These are phyloP conservation scores for Thermothielavioides terrestris DNA, from an alignment of 495 filamentous ascomycete species.

Conservation along the genomic window DNA sequence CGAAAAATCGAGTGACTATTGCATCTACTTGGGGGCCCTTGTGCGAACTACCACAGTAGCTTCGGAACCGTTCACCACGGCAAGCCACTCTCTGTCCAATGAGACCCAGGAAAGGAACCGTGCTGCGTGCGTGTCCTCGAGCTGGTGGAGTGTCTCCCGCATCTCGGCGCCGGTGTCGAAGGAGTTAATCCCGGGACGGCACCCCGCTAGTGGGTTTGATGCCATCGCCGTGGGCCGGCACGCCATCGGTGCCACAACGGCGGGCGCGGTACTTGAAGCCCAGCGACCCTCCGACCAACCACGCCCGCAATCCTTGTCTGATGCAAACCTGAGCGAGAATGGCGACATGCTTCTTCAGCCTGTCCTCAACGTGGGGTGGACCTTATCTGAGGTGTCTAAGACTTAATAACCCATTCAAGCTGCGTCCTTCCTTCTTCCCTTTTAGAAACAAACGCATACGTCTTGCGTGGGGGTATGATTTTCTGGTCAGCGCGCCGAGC, in stretches of 20 bases:
- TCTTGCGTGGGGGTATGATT: too few species aligned
- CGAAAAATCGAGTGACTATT: not conserved
- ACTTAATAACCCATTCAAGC: not conserved
- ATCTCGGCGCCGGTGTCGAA: not conserved
- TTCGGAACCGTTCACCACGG: too few species aligned
- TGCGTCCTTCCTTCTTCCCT: not conserved
- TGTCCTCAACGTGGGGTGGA: too few species aligned
- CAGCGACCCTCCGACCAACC: not conserved
- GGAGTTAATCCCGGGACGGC: not conserved
- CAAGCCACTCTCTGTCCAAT: slow-evolving; percentile 3
- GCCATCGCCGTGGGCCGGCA: slow-evolving; percentile 13
- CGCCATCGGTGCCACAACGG: slow-evolving; percentile 7
- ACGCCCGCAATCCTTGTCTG: not conserved
- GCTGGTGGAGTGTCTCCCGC: not conserved
- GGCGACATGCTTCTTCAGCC: not conserved
- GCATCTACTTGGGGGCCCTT: not conserved
- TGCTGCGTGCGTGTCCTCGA: not conserved
- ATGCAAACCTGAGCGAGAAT: slow-evolving; percentile 2
- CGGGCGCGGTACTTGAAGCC: not conserved
- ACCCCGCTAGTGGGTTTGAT: slow-evolving; percentile 11
- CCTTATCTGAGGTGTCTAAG: too few species aligned
- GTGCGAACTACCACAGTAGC: not conserved
- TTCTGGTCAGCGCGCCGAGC: too few species aligned
- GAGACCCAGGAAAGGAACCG: not conserved
- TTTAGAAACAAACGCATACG: too few species aligned